Evolutionary conservation across 1,139 yeast genomes (phyloP).

Genomic region (Magnusiomyces paraingens): DNA sequence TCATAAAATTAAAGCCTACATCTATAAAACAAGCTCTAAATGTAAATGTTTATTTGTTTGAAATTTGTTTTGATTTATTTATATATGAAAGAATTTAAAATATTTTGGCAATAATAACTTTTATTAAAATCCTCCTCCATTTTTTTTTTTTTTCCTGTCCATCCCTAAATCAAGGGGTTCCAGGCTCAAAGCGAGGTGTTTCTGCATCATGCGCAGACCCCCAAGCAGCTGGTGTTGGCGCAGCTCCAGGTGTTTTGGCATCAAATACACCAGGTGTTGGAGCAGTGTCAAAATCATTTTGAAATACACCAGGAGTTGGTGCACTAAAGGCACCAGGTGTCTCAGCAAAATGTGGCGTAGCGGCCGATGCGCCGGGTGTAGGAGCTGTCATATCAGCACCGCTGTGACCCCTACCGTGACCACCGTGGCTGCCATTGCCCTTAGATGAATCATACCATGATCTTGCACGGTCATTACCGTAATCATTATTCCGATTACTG

Average conservation of each 20-base stretch:
- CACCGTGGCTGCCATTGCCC: conserved; percentile 10
- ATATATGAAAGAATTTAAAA: background rate
- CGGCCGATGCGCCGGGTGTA: conserved; percentile 42
- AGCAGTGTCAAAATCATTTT: conserved; percentile 37
- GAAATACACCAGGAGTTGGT: conserved; percentile 39
- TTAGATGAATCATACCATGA: conserved; percentile 17
- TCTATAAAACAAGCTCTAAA: background rate
- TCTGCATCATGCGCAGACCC: conserved; percentile 31
- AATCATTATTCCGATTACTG: conserved; percentile 28
- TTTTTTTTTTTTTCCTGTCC: background rate
- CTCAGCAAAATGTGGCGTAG: conserved; percentile 38
- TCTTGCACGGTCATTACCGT: conserved; percentile 16
- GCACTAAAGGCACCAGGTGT: conserved; percentile 43
- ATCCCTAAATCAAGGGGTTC: conserved; percentile 26
- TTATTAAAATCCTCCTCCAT: background rate
- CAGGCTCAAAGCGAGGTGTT: conserved; percentile 34
- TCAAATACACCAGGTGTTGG: conserved; percentile 39
- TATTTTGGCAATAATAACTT: background rate
- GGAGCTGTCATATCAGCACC: conserved; percentile 37
- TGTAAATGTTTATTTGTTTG: background rate
- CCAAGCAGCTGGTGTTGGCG: conserved; percentile 38
- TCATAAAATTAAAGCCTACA: background rate
- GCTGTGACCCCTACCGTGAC: conserved; percentile 22
- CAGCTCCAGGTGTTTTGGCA: conserved; percentile 40
- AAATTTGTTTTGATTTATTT: background rate